Conservation (phyloP, 179 eudicot genomes). For the Actinidia polygama region DNA sequence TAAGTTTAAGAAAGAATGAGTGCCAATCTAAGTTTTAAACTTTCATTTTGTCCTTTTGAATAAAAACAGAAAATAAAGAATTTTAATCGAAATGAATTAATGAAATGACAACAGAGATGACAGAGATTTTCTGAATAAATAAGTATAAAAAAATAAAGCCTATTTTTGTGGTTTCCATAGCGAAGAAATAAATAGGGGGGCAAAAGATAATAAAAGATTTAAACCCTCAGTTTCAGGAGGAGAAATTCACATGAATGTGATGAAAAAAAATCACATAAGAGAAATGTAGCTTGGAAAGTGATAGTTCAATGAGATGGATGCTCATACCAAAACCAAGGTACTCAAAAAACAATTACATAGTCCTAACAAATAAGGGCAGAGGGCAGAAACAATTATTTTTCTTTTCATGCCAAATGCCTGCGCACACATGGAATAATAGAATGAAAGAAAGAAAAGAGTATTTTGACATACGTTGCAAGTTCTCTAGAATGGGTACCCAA, state of each 20-base stretch:
- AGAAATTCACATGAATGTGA: neutral
- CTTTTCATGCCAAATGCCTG: neutral
- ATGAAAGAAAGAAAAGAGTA: conserved; percentile 4
- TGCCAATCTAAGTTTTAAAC: neutral
- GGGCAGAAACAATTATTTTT: neutral
- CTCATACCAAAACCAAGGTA: neutral
- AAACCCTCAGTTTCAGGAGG: neutral
- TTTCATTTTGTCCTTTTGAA: neutral
- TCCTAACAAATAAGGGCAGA: neutral
- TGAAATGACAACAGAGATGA: neutral
- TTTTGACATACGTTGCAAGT: no score
- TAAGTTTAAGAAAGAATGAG: neutral
- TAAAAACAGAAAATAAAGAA: neutral
- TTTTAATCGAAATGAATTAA: conserved; percentile 9
- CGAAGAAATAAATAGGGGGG: neutral
- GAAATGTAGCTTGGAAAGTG: conserved; percentile 7
- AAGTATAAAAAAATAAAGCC: neutral
- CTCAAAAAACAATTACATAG: neutral
- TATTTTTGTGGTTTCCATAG: neutral
- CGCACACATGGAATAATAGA: neutral
- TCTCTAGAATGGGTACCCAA: no score
- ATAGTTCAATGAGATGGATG: neutral
- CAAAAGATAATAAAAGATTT: neutral
- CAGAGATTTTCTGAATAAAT: neutral
- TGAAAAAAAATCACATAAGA: neutral